These are phyloP conservation scores for Bruguiera parviflora DNA, from an alignment of 345 rosid species.

Conservation along the genomic window DNA sequence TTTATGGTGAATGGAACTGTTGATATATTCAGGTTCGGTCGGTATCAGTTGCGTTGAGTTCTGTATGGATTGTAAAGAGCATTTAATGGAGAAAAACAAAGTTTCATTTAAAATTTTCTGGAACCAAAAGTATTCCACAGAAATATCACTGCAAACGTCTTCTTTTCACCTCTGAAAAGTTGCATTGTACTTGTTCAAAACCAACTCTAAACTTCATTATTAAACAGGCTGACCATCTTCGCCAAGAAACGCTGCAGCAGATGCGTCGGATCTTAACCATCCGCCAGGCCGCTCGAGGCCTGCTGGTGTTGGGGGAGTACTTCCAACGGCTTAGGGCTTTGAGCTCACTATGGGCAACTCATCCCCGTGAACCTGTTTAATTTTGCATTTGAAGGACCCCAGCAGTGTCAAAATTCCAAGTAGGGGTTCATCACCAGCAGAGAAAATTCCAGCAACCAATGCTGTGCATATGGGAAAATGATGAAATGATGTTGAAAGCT, in stretches of 20 bases:
- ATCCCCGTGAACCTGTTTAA: conserved; percentile 53
- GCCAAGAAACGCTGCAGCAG: conserved; percentile 75
- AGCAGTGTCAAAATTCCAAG: conserved; percentile 1
- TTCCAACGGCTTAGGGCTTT: conserved; percentile 65
- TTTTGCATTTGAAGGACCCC: not conserved
- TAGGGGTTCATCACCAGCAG: not conserved
- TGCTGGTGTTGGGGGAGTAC: conserved; percentile 82
- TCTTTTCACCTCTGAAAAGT: not conserved
- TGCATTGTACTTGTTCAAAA: not conserved
- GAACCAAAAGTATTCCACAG: no score
- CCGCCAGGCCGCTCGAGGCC: conserved; percentile 75
- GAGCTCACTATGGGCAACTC: conserved; percentile 63
- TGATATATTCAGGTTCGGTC: no score
- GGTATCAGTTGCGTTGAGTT: no score
- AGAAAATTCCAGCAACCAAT: conserved; percentile 15
- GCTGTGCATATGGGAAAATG: conserved; percentile 17
- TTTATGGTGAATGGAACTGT: no score
- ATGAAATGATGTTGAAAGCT: conserved; percentile 17
- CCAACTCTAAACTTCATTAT: not conserved
- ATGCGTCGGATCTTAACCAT: conserved; percentile 69
- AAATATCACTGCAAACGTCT: not conserved
- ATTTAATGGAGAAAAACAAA: no score
- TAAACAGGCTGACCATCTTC: conserved; percentile 85
- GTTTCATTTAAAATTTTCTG: no score
- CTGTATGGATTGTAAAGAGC: no score